A percentile compares a stretch with the other conserved stretches of the same genome.
These are phyloP conservation scores for Plenodomus biglobosus DNA, from an alignment of 2,329 filamentous ascomycete genomes.

Conservation along the genomic window DNA sequence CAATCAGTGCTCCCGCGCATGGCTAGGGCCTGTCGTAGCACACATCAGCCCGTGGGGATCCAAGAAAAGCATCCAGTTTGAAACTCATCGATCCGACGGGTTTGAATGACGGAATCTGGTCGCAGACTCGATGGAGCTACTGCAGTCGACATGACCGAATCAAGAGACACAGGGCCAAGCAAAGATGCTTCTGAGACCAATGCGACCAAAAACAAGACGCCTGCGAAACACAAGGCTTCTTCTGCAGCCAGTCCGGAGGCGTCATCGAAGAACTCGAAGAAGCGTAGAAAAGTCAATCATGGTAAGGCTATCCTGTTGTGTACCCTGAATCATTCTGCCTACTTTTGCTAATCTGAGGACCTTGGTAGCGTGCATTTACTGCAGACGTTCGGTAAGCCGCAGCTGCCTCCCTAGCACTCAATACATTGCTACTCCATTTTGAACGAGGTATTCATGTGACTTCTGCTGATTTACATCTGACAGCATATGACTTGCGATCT, in stretches of 20 bases:
- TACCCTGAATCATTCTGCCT: slow-evolving; percentile 20
- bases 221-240: slow-evolving; percentile 32
- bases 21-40: slow-evolving; percentile 27
- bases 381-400: slow-evolving; percentile 53
- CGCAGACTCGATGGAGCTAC: slow-evolving; percentile 42
- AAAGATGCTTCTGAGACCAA: slow-evolving; percentile 28
- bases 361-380: slow-evolving; percentile 54
- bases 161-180: slow-evolving; percentile 33
- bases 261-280: slow-evolving; percentile 46
- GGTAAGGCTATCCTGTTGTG: slow-evolving; percentile 41
- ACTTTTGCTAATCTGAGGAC: slow-evolving; percentile 31
- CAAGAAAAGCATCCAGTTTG: slow-evolving; percentile 33
- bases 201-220: slow-evolving; percentile 32
- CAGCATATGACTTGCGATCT: slow-evolving; percentile 59
- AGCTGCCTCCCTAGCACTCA: slow-evolving; percentile 23
- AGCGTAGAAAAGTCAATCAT: slow-evolving; percentile 58
- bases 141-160: slow-evolving; percentile 37
- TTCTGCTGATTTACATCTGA: slow-evolving; percentile 38
- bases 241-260: slow-evolving; percentile 34
- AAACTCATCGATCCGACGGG: slow-evolving; percentile 31
- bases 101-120: slow-evolving; percentile 44
- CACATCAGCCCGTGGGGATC: slow-evolving; percentile 25
- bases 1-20: slow-evolving; percentile 23
- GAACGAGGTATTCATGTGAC: slow-evolving; percentile 19
- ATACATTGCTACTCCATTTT: slow-evolving; percentile 23